Percentiles rank a stretch among this genome's conserved stretches.
phyloP scores from a whole-genome alignment of 1,284 basidiomycete genomes.

The Polyporus tsugae region DNA sequence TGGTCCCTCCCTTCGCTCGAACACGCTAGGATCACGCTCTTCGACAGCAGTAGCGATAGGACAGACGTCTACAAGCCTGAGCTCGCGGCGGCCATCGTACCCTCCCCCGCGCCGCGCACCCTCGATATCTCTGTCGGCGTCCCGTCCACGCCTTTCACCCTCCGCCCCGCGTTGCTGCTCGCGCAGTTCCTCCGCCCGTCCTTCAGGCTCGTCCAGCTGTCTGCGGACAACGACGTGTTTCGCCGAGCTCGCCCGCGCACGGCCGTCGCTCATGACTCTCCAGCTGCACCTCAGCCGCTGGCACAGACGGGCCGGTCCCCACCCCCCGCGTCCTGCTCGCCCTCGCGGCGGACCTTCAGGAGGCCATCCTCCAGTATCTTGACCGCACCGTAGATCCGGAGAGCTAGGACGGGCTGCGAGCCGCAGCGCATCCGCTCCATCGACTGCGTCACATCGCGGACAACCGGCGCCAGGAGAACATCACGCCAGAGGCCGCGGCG shows the following conservation, averaged over 20 bases:
- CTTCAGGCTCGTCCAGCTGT: background rate
- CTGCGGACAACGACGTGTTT: background rate
- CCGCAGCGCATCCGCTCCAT: background rate
- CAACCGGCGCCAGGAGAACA: background rate
- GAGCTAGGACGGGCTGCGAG: background rate
- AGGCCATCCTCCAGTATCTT: background rate
- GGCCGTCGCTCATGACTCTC: background rate
- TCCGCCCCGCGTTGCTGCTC: background rate
- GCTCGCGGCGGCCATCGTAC: background rate
- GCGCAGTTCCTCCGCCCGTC: background rate
- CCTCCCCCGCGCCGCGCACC: background rate
- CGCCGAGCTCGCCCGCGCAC: background rate
- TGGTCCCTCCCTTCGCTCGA: background rate
- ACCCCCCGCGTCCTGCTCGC: background rate
- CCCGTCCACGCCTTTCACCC: background rate
- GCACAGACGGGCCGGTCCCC: background rate
- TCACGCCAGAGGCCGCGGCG: background rate
- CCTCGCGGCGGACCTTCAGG: background rate
- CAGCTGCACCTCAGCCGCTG: background rate
- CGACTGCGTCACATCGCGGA: background rate
- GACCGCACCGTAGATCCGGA: background rate
- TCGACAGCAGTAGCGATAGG: too few relatives aligned
- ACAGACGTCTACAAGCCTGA: background rate
- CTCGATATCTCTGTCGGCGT: background rate
- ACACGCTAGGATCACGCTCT: background rate